A percentile compares a stretch with the other conserved stretches of the same genome.
Conservation (phyloP, 495 filamentous ascomycete genomes). For the Mycothermus thermophilus region DNA sequence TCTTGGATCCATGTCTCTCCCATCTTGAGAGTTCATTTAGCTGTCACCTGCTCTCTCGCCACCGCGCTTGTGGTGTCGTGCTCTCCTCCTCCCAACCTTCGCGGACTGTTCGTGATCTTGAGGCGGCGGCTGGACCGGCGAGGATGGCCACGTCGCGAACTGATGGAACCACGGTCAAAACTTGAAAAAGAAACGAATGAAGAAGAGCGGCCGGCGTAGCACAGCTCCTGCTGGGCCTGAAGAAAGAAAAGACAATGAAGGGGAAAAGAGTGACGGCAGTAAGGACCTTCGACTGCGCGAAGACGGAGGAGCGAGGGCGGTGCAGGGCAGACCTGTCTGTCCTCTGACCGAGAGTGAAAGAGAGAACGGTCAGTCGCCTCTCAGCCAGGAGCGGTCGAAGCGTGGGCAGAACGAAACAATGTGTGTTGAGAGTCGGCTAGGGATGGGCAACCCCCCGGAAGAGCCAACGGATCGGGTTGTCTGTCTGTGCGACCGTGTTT, state of each 20-base stretch:
- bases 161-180: too few species aligned
- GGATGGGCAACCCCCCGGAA: too few species aligned
- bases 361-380: conserved; percentile 16
- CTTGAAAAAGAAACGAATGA: too few species aligned
- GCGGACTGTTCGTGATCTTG: conserved; percentile 9
- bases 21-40: conserved; percentile 41
- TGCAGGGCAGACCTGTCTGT: conserved; percentile 8
- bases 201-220: conserved; percentile 11
- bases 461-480: too few species aligned
- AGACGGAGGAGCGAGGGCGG: conserved; percentile 1
- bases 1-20: conserved; percentile 30
- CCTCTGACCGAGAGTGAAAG: background rate
- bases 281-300: conserved; percentile 11
- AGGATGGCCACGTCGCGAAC: too few species aligned
- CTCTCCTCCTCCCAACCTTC: conserved; percentile 17
- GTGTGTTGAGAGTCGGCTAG: too few species aligned
- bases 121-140: too few species aligned
- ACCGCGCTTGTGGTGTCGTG: conserved; percentile 12
- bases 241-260: conserved; percentile 12
- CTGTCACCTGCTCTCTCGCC: conserved; percentile 9
- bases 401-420: too few species aligned
- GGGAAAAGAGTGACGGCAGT: too few species aligned
- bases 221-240: conserved; percentile 12
- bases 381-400: too few species aligned
- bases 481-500: conserved; percentile 9